phyloP scores from a whole-genome alignment of 768 basidiomycete genomes.

The Termitomyces sp. region DNA sequence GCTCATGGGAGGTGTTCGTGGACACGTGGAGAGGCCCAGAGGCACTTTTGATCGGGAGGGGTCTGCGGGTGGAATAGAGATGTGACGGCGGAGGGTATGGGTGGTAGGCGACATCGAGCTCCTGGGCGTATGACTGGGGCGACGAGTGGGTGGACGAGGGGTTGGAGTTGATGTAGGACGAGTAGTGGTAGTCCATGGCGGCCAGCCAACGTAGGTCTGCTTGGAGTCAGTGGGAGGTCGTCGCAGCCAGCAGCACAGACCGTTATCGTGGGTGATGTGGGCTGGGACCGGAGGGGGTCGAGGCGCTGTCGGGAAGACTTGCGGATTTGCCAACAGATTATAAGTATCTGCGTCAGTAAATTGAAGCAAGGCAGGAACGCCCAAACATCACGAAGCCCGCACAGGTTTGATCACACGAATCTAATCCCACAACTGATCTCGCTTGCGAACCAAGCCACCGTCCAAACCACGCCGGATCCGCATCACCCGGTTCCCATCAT shows the following conservation, averaged over 20 bases:
- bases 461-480: slow-evolving; percentile 10
- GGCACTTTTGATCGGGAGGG: slow-evolving; percentile 12
- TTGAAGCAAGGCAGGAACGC: slow-evolving; percentile 5
- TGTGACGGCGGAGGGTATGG: slow-evolving; percentile 10
- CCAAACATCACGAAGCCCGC: slow-evolving; percentile 8
- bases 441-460: slow-evolving; percentile 10
- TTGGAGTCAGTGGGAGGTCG: too few relatives aligned
- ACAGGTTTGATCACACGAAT: slow-evolving; percentile 17
- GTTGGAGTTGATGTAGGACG: slow-evolving; percentile 23
- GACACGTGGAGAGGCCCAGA: slow-evolving; percentile 30
- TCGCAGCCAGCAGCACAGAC: too few relatives aligned
- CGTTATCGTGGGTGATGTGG: too few relatives aligned
- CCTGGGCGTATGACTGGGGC: slow-evolving; percentile 14
- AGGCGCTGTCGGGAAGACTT: background rate
- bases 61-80: slow-evolving; percentile 18
- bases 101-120: slow-evolving; percentile 15
- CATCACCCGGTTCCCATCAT: slow-evolving; percentile 8
- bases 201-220: background rate
- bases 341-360: slow-evolving; percentile 1
- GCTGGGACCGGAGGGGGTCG: too few relatives aligned
- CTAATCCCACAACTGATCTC: slow-evolving; percentile 9
- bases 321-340: background rate
- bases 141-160: slow-evolving; percentile 27
- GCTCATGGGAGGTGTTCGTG: slow-evolving; percentile 29
- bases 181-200: slow-evolving; percentile 13